Evolutionary conservation across 345 rosid species (phyloP), one percentile per base, ranked within the genome.

Genomic region (Salix dunnii): DNA sequence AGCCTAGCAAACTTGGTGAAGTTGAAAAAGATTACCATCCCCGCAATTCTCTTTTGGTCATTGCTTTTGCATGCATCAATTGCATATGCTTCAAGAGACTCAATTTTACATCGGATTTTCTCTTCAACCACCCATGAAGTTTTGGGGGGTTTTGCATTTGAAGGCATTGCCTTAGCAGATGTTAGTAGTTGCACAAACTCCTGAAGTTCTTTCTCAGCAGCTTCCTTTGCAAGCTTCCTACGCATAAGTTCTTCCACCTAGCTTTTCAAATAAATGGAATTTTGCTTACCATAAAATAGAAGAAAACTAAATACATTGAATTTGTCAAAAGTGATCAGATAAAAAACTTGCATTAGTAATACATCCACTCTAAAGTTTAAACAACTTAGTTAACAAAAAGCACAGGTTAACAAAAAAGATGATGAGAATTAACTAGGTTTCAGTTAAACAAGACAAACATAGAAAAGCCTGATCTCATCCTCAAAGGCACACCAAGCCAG

Each of bases 21-120:
- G 73, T 67, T 53, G 68, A 66, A 55, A 48, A 78, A 77, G 84
- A 46, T 85, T 90, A 95, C 99, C 93, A 35, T 81, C 78, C 91
- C 92, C 0, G 97, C 97, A 77, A 88, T 79, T 82, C 78, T 93
- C 81, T 76, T 88, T 85, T 90, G 94, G 40, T 90, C 97, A 76
- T 78, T 89, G 84, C 76, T 91, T 68, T 81, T 88, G 86, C 91
- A 95, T 70, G 83, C 87, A 86, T 93, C 97, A 68, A 91, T 88
- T 72, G 97, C 93, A 87, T 83, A 95, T 70, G 91, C 90, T 88
- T 90, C 94, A 65, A 95, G 93, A 78, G 96, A 90, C 79, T 85
- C 84, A 70, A 93, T 85, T 75, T 76, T 88, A 36, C 84, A 76
- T 82, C 21, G 83, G 71, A 74, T 35, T 79, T 88, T 93, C 81